Percentiles rank a stretch among this genome's conserved stretches.
Evolutionary conservation across 805 yeast genomes (phyloP).

Genomic region (Martiniozyma abietophila): DNA sequence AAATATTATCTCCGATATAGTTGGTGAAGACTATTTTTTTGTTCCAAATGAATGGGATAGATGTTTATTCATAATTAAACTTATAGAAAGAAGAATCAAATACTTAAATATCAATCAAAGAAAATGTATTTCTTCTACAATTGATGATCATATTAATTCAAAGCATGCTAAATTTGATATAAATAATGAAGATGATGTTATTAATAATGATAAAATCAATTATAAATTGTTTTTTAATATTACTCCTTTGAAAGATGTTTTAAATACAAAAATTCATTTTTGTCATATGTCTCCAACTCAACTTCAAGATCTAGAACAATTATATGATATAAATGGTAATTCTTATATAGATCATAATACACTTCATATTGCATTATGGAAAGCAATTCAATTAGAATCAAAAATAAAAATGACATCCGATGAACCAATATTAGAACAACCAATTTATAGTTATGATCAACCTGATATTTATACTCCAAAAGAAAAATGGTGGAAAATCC

Average conservation of each 20-base stretch:
- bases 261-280: conserved; percentile 35
- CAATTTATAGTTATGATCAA: conserved; percentile 14
- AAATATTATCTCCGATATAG: conserved; percentile 32
- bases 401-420: conserved; percentile 26
- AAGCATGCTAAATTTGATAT: no score
- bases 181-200: not conserved
- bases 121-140: conserved; percentile 2
- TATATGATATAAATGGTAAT: conserved; percentile 27
- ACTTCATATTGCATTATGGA: conserved; percentile 42
- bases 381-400: conserved; percentile 34
- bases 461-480: not conserved
- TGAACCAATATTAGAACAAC: conserved; percentile 25
- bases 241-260: conserved; percentile 22
- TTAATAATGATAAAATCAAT: no score
- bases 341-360: conserved; percentile 31
- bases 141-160: no score
- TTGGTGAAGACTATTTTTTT: conserved; percentile 42
- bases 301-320: conserved; percentile 34
- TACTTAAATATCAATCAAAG: no score
- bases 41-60: conserved; percentile 50
- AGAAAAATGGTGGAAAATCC: conserved; percentile 30
- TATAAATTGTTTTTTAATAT: conserved; percentile 10
- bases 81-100: conserved; percentile 30
- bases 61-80: conserved; percentile 35
- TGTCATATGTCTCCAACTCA: conserved; percentile 43